Evolutionary conservation across 345 rosid genomes (phyloP), one percentile per base, ranked within the genome.

Genomic region (Hibiscus syriacus): DNA sequence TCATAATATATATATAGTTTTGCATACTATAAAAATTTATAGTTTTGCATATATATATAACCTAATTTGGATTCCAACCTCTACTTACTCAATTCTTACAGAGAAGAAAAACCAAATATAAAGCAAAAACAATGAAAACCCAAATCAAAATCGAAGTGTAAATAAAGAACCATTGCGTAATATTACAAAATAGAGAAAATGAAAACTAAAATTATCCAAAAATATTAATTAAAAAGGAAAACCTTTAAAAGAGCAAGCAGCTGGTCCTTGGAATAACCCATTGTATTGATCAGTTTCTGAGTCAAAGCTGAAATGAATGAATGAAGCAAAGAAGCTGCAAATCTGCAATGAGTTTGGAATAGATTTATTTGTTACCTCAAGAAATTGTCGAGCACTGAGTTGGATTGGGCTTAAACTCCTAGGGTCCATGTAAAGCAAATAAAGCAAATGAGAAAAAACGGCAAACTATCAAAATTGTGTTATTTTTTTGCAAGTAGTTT

Each of bases 171-270:
- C 22, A 46, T 13, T 71, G 36, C 53, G 3, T 25, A 39, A 66
- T n/a, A 22, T 6, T 20, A 1, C 36, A 5, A 25, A 50, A 64
- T 3, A 13, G 13, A 53, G 54, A 14, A 36, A 13, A 38, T 0
- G 8, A 2, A 16, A 20, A 2, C 55, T 8, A 52, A 16, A 39
- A 14, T 22, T 12, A 39, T 13, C 17, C 16, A 22, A 34, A 48
- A 48, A 48, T 39, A 39, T 12, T 34, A 27, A 48, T 16, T 34
- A 39, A 27, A 30, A 43, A 20, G 41, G 16, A 43, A 12, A 71
- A 86, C 89, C 91, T 86, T 78, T 54, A 83, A 80, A 49, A 70
- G 86, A 64, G 58, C 71, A 58, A 86, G 84, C 63, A 86, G 68
- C 66, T 81, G 80, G 9, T 78, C 81, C 78, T 84, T 86, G 14